Percentiles rank a stretch among this genome's conserved stretches.
phyloP scores from a whole-genome alignment of 2,329 filamentous ascomycete species.

The Bretziella fagacearum region DNA sequence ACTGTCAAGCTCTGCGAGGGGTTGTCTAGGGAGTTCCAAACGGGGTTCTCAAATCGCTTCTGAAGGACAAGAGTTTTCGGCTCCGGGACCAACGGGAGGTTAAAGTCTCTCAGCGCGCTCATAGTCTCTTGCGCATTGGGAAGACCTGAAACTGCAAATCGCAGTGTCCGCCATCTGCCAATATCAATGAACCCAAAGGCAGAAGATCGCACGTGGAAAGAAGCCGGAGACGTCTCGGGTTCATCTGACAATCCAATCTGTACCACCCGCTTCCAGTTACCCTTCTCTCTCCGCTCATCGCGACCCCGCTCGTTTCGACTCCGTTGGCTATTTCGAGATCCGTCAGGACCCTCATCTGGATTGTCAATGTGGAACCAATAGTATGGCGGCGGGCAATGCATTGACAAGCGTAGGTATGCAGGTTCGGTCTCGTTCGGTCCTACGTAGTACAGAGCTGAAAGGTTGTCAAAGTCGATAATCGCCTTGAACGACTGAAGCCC shows the following conservation, averaged over 20 bases:
- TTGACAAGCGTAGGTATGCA: slow-evolving; percentile 27
- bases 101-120: slow-evolving; percentile 51
- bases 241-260: neutral
- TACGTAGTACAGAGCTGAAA: slow-evolving; percentile 28
- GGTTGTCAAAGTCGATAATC: slow-evolving; percentile 28
- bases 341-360: neutral
- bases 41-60: neutral
- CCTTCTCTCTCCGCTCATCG: slow-evolving; percentile 21
- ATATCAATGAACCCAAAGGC: slow-evolving; percentile 30
- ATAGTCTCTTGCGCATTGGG: slow-evolving; percentile 25
- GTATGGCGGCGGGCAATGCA: slow-evolving; percentile 30
- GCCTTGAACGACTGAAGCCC: slow-evolving; percentile 23
- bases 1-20: neutral
- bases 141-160: slow-evolving; percentile 25
- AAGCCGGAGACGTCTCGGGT: slow-evolving; percentile 20
- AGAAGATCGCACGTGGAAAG: slow-evolving; percentile 22
- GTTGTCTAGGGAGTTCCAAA: slow-evolving; percentile 8
- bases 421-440: neutral
- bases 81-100: slow-evolving; percentile 22
- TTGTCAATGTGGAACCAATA: slow-evolving; percentile 24
- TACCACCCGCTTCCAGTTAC: neutral
- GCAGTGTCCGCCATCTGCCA: slow-evolving; percentile 40
- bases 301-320: slow-evolving; percentile 23
- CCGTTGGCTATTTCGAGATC: too few relatives aligned
- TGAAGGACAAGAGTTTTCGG: neutral